A percentile compares a stretch with the other conserved stretches of the same genome.
Evolutionary conservation across 2,329 filamentous ascomycete species (phyloP).

Genomic region (Fusarium sp.): DNA sequence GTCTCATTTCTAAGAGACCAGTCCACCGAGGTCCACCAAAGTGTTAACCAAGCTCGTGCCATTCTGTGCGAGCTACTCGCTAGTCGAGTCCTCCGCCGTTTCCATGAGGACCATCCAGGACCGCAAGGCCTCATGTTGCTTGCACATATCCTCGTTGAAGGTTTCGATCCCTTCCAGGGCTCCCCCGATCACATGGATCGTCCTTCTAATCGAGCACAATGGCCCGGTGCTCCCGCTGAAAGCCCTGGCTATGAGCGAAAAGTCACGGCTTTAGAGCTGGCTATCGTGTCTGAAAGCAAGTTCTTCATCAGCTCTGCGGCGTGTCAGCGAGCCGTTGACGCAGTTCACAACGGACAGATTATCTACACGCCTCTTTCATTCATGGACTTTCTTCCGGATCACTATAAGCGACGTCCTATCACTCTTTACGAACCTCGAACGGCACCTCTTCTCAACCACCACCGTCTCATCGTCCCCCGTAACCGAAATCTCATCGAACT

Average conservation of each 20-base stretch:
- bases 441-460: constrained; percentile 75
- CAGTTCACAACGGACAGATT: constrained; percentile 74
- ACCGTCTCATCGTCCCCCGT: constrained; percentile 76
- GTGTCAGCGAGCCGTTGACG: constrained; percentile 76
- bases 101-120: constrained; percentile 74
- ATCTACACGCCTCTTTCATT: constrained; percentile 77
- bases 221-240: constrained; percentile 51
- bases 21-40: constrained; percentile 72
- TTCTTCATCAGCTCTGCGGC: constrained; percentile 72
- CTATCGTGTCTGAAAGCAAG: constrained; percentile 78
- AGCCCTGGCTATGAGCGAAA: constrained; percentile 61
- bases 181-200: constrained; percentile 69
- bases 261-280: constrained; percentile 76
- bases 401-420: constrained; percentile 77
- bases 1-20: constrained; percentile 77
- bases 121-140: constrained; percentile 71
- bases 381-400: constrained; percentile 78
- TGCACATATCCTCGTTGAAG: constrained; percentile 75
- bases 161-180: constrained; percentile 78
- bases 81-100: constrained; percentile 72
- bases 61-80: constrained; percentile 76
- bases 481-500: constrained; percentile 74
- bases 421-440: constrained; percentile 75
- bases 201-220: constrained; percentile 56
- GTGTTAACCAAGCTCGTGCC: constrained; percentile 74